Evolutionary conservation across 257 asterid genomes (phyloP), one percentile per base, ranked within the genome.

Genomic region (Voacanga thouarsii): DNA sequence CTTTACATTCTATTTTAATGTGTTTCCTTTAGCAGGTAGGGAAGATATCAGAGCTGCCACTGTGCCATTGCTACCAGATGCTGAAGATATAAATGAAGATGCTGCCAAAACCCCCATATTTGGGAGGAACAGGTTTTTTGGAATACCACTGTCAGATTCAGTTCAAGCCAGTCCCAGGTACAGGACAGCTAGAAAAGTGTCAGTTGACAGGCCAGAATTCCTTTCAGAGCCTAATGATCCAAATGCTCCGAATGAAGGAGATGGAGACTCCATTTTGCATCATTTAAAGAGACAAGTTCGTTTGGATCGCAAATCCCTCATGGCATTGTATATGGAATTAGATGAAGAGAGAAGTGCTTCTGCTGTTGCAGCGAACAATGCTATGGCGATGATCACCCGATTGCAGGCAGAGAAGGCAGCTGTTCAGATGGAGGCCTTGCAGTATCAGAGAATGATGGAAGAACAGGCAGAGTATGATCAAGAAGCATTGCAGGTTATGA

Each of bases 391-490:
- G 99, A 96, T 96, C 70, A 93, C 98, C 15, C 89, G 95, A 41
- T 83, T 96, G 23, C 99, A 96, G 74, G 97, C 95, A 0, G 98
- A 96, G 84, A 96, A 96, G 77, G 98, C 98, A 3, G 92, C 98
- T 6, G 96, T 96, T 41, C 98, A 96, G 83, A 96, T 96, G 99
- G 99, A 96, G 89, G 98, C 98, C 11, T 81, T 92, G 53, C 98
- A 96, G 87, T 96, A 96, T 78, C 98, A 96, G 82, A 88, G 99
- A 79, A 89, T 96, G 99, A 96, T 96, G 98, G 99, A 96, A 60
- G 99, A 96, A 66, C 97, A 96, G 39, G 95, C 93, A 7, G 99
- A 93, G 41, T 96, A 92, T 39, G 98, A 94, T 45, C 90, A 90
- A 59, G 97, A 94, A 80, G 97, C 96, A 11, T 21, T 94, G 51